A percentile compares a stretch with the other conserved stretches of the same genome.
Conservation (phyloP, 352 stramenopile species). For the Ochromonadaceae sp. region DNA sequence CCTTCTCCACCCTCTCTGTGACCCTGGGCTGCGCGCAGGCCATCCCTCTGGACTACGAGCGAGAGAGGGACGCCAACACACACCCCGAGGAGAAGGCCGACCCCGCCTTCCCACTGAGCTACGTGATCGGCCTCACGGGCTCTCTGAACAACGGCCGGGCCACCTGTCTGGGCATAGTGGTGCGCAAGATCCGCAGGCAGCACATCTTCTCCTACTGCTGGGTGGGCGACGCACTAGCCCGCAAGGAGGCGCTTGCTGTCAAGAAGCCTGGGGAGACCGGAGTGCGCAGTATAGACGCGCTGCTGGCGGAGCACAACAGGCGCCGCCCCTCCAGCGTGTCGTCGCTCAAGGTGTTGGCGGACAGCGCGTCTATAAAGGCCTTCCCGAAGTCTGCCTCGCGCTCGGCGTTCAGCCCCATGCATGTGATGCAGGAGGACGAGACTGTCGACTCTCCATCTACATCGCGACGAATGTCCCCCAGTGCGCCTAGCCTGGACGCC, state of each 20-base stretch:
- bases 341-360: no score
- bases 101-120: background rate
- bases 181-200: background rate
- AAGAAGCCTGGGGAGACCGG: background rate
- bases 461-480: no score
- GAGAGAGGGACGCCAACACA: background rate
- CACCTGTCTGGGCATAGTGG: background rate
- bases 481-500: no score
- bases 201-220: background rate
- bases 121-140: conserved; percentile 2
- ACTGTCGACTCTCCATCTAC: no score
- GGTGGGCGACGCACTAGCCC: background rate
- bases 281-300: background rate
- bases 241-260: background rate
- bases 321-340: no score
- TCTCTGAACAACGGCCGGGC: background rate
- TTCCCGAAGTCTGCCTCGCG: no score
- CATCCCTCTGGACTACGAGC: background rate
- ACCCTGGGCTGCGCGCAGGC: background rate
- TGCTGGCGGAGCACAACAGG: background rate
- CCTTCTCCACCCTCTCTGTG: conserved; percentile 6
- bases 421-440: no score
- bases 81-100: background rate
- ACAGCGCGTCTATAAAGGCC: no score
- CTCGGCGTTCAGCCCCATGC: no score